phyloP scores from a whole-genome alignment of 495 filamentous ascomycete species.

The Aspergillus mulundensis region DNA sequence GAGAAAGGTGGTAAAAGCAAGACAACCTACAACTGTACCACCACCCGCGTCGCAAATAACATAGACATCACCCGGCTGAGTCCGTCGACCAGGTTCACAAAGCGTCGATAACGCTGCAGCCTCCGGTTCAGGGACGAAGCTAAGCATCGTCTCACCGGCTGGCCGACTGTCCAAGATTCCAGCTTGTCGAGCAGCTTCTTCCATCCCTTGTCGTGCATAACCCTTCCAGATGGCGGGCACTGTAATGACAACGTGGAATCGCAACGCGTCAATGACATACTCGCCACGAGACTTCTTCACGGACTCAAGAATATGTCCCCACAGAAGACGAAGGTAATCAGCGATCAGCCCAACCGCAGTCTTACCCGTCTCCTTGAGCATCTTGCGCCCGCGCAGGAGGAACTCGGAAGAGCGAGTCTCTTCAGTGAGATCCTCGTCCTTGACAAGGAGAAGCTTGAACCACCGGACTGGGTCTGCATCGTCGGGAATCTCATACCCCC shows the following conservation, averaged over 20 bases:
- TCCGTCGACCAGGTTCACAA: conserved; percentile 6
- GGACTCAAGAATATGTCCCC: conserved; percentile 4
- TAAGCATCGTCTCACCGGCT: conserved; percentile 6
- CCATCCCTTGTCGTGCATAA: conserved; percentile 9
- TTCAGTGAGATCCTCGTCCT: conserved; percentile 3
- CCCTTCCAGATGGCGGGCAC: conserved; percentile 12
- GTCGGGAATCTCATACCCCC: conserved; percentile 8
- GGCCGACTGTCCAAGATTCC: neutral
- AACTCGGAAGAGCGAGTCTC: conserved; percentile 4
- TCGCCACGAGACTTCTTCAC: conserved; percentile 7
- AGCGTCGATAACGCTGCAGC: conserved; percentile 8
- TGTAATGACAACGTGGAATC: conserved; percentile 10
- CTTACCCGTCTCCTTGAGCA: conserved; percentile 9
- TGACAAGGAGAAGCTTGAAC: conserved; percentile 9
- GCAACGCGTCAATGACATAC: conserved; percentile 4
- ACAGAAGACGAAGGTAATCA: conserved; percentile 6
- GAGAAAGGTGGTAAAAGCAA: neutral
- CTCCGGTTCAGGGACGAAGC: conserved; percentile 10
- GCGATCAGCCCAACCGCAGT: conserved; percentile 5
- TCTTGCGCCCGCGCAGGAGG: conserved; percentile 4
- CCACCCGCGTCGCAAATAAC: conserved; percentile 12
- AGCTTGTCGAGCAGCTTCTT: conserved; percentile 8
- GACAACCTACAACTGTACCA: conserved; percentile 6
- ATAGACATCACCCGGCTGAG: conserved; percentile 6
- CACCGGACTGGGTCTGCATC: conserved; percentile 9